Conservation (phyloP, 2,329 filamentous ascomycete species). For the Bipolaris cookei region DNA sequence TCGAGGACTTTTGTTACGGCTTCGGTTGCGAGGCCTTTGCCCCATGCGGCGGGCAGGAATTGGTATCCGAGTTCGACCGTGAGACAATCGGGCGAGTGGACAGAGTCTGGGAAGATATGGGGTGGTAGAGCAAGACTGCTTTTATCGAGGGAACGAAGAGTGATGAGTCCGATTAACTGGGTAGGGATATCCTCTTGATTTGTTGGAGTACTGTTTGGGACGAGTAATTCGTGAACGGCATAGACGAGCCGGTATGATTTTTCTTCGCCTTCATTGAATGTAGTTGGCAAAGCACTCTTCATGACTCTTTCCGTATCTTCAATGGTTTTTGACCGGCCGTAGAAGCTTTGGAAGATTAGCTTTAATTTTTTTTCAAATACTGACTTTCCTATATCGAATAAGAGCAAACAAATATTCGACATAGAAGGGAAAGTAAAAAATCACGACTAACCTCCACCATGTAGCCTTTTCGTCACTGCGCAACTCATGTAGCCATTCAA, state of each 20-base stretch:
- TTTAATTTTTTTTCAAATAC: background rate
- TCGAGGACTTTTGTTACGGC: conserved; percentile 33
- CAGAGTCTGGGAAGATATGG: conserved; percentile 17
- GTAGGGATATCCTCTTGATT: conserved; percentile 2
- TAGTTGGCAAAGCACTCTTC: conserved; percentile 20
- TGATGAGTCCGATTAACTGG: conserved; percentile 34
- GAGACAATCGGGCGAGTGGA: conserved; percentile 23
- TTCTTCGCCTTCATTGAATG: conserved; percentile 10
- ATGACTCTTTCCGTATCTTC: conserved; percentile 38
- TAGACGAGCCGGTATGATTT: conserved; percentile 36
- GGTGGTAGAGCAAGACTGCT: conserved; percentile 20
- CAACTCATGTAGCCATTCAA: conserved; percentile 46
- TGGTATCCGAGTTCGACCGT: conserved; percentile 31
- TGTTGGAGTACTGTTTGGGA: background rate
- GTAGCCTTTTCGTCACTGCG: conserved; percentile 38
- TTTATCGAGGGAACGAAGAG: conserved; percentile 25
- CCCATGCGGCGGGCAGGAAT: conserved; percentile 32
- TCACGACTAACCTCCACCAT: conserved; percentile 39
- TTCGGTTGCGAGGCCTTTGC: conserved; percentile 31
- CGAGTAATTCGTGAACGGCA: conserved; percentile 36
- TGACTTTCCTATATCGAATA: background rate
- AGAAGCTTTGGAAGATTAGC: conserved; percentile 27
- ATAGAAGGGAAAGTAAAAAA: background rate
- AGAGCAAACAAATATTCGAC: background rate
- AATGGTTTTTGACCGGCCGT: conserved; percentile 30